Conservation (phyloP, 306 rosid species). For the Prinsepia uniflora region DNA sequence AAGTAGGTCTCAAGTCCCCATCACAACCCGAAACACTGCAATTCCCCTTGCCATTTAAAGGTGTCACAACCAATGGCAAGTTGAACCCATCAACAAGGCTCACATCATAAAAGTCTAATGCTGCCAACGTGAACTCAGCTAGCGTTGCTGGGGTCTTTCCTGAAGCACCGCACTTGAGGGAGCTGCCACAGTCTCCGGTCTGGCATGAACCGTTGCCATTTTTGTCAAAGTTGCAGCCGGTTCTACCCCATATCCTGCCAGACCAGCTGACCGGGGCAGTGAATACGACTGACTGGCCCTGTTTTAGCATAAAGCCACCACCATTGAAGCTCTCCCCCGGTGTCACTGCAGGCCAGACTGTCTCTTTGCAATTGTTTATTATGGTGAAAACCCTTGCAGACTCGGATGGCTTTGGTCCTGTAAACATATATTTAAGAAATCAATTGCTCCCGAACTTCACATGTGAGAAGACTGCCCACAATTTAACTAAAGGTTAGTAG, state of each 20-base stretch:
- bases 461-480: not conserved
- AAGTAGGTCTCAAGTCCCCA: slow-evolving; percentile 43
- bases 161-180: slow-evolving; percentile 52
- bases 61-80: slow-evolving; percentile 48
- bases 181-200: slow-evolving; percentile 63
- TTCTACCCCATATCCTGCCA: slow-evolving; percentile 93
- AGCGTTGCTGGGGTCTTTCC: slow-evolving; percentile 80
- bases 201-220: slow-evolving; percentile 56
- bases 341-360: slow-evolving; percentile 67
- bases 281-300: slow-evolving; percentile 49
- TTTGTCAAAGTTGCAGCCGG: slow-evolving; percentile 75
- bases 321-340: slow-evolving; percentile 74
- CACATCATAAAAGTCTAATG: slow-evolving; percentile 66
- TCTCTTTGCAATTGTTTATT: slow-evolving; percentile 73
- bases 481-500: not conserved
- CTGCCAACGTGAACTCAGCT: slow-evolving; percentile 68
- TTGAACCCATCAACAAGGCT: slow-evolving; percentile 93
- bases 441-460: not conserved
- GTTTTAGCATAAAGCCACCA: slow-evolving; percentile 69
- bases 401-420: slow-evolving; percentile 52
- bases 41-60: slow-evolving; percentile 66
- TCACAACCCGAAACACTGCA: slow-evolving; percentile 69
- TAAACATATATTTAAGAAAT: slow-evolving; percentile 1
- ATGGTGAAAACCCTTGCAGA: slow-evolving; percentile 74
- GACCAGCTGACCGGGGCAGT: slow-evolving; percentile 68